A percentile compares a stretch with the other conserved stretches of the same genome.
phyloP scores from a whole-genome alignment of 495 filamentous ascomycete genomes.

The Aspergillus diversus region DNA sequence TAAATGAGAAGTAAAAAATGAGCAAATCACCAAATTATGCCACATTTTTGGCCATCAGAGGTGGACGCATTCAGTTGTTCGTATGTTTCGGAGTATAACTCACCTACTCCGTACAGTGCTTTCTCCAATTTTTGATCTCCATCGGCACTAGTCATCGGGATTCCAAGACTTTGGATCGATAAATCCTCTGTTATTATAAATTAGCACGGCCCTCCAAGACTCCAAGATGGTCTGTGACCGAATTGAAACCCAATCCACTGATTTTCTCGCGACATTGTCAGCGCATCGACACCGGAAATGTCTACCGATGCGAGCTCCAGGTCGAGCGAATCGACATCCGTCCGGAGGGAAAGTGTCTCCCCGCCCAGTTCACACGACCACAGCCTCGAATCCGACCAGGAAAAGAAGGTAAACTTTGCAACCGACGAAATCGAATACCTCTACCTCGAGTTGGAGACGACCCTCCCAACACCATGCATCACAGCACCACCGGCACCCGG shows the following conservation, averaged over 20 bases:
- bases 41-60: too few relatives aligned
- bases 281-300: not conserved
- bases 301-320: constrained; percentile 2
- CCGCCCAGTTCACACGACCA: not conserved
- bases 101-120: not conserved
- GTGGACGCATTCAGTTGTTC: too few relatives aligned
- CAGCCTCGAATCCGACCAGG: not conserved
- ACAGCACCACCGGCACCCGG: constrained; percentile 33
- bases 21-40: too few relatives aligned
- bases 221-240: too few relatives aligned
- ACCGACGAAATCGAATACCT: constrained; percentile 59
- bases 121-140: not conserved
- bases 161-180: not conserved
- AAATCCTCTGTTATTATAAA: not conserved
- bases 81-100: too few relatives aligned
- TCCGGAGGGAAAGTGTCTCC: constrained; percentile 10
- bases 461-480: constrained; percentile 60
- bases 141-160: not conserved
- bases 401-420: not conserved
- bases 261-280: too few relatives aligned
- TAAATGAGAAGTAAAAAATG: not conserved
- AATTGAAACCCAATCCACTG: too few relatives aligned
- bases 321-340: constrained; percentile 15
- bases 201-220: not conserved
- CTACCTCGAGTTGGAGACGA: constrained; percentile 75